These are phyloP conservation scores for Wilcoxina mikolae DNA, from an alignment of 495 filamentous ascomycete species.

Conservation along the genomic window DNA sequence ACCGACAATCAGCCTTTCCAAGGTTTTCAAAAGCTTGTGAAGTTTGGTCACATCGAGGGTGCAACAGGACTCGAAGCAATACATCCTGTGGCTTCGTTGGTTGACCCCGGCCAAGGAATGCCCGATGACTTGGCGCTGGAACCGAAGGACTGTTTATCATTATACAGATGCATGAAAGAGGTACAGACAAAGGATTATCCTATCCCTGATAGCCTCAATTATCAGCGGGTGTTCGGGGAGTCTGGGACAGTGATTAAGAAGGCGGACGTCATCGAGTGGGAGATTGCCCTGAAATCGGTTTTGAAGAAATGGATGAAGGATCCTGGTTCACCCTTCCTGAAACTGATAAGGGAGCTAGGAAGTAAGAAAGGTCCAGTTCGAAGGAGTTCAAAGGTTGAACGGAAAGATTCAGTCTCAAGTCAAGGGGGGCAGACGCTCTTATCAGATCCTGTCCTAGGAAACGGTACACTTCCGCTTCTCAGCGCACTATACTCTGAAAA, in stretches of 20 bases:
- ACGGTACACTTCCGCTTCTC: constrained; percentile 47
- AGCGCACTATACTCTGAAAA: constrained; percentile 44
- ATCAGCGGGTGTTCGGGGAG: constrained; percentile 30
- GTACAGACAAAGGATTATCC: constrained; percentile 35
- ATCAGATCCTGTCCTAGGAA: too few species aligned
- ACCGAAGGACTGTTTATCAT: constrained; percentile 50
- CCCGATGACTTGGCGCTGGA: constrained; percentile 53
- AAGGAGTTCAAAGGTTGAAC: too few species aligned
- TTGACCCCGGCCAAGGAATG: constrained; percentile 43
- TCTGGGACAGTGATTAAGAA: constrained; percentile 39
- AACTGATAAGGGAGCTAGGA: too few species aligned
- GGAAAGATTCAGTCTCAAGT: too few species aligned
- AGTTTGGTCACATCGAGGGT: constrained; percentile 30
- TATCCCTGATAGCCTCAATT: constrained; percentile 36
- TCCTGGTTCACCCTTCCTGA: constrained; percentile 44
- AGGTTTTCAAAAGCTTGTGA: constrained; percentile 36
- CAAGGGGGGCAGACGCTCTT: too few species aligned
- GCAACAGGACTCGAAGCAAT: constrained; percentile 26
- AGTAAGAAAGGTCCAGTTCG: too few species aligned
- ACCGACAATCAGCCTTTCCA: constrained; percentile 37
- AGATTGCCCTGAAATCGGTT: constrained; percentile 41
- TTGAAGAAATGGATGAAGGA: constrained; percentile 48
- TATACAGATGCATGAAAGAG: constrained; percentile 48
- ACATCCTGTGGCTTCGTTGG: constrained; percentile 50
- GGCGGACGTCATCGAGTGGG: constrained; percentile 51